Percentiles rank a stretch among this genome's conserved stretches.
phyloP scores from a whole-genome alignment of 169 alveolate species.

The Plasmodium ovale region DNA sequence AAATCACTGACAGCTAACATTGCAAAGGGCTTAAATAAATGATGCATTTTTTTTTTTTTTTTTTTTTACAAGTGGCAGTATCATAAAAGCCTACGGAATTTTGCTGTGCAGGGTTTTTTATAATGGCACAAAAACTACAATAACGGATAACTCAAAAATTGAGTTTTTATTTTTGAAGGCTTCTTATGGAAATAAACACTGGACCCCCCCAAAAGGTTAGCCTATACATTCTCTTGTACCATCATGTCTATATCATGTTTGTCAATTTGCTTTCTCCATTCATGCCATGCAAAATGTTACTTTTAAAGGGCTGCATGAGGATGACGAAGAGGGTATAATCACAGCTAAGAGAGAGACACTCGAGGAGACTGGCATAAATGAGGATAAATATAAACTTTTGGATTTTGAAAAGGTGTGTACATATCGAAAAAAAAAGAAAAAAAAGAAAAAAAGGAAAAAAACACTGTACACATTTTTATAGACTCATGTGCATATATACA shows the following conservation, averaged over 20 bases:
- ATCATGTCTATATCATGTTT: no score
- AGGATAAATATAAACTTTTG: constrained; percentile 75
- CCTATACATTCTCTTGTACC: background rate
- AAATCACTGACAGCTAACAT: no score
- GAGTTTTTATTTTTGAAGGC: constrained; percentile 83
- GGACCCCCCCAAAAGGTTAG: constrained; percentile 87
- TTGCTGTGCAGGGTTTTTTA: constrained; percentile 31
- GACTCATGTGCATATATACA: background rate
- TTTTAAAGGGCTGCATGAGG: constrained; percentile 80
- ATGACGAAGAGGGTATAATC: constrained; percentile 75
- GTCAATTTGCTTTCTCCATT: no score
- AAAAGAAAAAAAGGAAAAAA: background rate
- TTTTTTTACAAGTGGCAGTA: constrained; percentile 16
- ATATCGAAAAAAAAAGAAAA: background rate
- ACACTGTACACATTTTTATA: no score
- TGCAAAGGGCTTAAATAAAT: no score
- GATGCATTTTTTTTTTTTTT: no score
- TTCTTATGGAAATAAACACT: constrained; percentile 82
- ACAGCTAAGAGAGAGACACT: constrained; percentile 85
- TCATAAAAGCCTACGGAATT: constrained; percentile 39
- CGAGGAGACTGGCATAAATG: constrained; percentile 83
- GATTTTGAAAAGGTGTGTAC: constrained; percentile 67
- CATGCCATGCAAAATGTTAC: background rate
- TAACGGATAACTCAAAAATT: constrained; percentile 1
- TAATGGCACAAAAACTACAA: background rate